Base-by-base conservation (phyloP, 2,329 filamentous ascomycete species). In the Epichloe amarillans region DNA sequence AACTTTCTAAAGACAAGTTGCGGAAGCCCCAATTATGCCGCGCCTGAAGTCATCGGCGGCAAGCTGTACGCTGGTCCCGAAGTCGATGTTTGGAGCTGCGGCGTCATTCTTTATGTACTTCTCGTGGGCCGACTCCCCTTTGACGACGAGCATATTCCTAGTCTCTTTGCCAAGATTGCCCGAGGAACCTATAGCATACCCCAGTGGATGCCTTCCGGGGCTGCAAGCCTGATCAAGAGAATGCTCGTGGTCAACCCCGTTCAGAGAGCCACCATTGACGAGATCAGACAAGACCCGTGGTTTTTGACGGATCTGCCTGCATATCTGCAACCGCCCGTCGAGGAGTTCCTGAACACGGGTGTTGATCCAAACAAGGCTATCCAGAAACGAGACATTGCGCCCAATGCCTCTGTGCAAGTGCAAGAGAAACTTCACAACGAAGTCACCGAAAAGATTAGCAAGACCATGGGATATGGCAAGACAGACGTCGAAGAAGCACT, bases 1-100 rank as follows among this genome's bases (percentile, higher is more conserved):
- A 98, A 98, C 66, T 98, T 98, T 65, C 79, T 98, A 61, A 97
- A 96, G 72, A 98, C 93, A 1, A 97, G 90, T 65, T 98, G 93
- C 62, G 93, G 93, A 49, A 97, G 91, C 64, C 93, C 93, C 41
- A 98, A 98, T 68, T 98, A 98, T 67, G 93, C 93, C 12, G 93
- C 93, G 1, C 93, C 93, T 6, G 93, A 98, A 67, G 93, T 98
- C 54, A 97, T 98, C 62, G 93, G 90, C 50, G 93, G 93, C 23
- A 98, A 97, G 74, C 75, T 97, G 50, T 98, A 98, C 64, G 93
- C 93, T 17, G 93, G 93, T 1, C 91, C 93, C 0, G 93, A 98
- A 68, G 93, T 98, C 38, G 93, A 98, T 65, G 93, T 98, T 2
- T 98, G 93, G 93, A 97, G 91, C 67, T 86, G 90, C 63, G 89